Conservation (phyloP, 495 filamentous ascomycete species). For the Achaetomiella virescens region DNA sequence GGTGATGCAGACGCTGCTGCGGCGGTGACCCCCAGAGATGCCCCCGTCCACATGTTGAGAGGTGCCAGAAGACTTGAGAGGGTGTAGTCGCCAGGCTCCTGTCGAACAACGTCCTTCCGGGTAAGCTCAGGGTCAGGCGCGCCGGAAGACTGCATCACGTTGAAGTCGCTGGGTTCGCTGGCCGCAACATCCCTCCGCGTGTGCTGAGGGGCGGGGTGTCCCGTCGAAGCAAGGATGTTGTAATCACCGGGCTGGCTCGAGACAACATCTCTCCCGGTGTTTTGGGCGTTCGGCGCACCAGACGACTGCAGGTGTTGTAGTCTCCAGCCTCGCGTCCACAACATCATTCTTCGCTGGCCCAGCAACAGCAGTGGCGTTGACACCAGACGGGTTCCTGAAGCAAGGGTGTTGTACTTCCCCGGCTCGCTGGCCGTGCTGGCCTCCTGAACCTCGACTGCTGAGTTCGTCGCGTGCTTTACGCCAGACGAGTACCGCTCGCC, state of each 20-base stretch:
- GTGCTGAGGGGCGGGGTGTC: no score
- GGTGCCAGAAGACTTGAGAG: not conserved
- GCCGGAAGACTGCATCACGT: no score
- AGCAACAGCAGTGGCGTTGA: not conserved
- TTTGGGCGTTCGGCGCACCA: no score
- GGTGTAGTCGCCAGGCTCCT: no score
- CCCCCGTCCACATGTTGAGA: no score
- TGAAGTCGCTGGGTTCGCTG: no score
- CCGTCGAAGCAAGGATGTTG: not conserved
- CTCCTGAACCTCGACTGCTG: not conserved
- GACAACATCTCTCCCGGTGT: not conserved
- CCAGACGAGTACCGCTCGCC: not conserved
- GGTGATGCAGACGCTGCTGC: not conserved
- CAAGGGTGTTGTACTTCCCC: slow-evolving; percentile 20
- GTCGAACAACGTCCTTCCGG: no score
- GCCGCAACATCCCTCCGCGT: no score
- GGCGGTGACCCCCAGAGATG: no score
- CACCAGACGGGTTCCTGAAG: slow-evolving; percentile 21
- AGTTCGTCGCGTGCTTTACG: not conserved
- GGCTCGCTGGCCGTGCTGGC: slow-evolving; percentile 4
- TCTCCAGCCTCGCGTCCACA: not conserved
- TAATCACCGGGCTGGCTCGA: not conserved
- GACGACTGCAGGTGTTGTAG: not conserved
- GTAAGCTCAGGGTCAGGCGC: no score
- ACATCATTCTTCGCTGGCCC: not conserved